phyloP scores from a whole-genome alignment of 192 early-diverging fungal species.

The Coemansia sp. region DNA sequence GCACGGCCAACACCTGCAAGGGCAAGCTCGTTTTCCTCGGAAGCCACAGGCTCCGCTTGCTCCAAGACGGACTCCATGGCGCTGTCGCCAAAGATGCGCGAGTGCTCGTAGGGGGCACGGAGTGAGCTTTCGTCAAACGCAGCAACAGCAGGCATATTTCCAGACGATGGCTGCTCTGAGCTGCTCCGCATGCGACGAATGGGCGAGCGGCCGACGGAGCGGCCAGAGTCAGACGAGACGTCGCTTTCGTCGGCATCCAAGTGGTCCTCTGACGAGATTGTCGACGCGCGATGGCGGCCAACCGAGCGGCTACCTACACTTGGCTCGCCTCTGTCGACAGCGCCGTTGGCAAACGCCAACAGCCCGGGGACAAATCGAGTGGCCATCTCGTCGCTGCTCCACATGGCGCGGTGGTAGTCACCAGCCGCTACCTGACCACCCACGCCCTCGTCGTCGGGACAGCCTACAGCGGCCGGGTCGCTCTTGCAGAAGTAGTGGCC shows the following conservation, averaged over 20 bases:
- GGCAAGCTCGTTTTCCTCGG: background rate
- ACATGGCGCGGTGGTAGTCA: constrained; percentile 17
- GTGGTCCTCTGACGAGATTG: constrained; percentile 6
- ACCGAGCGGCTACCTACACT: constrained; percentile 2
- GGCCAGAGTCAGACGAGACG: background rate
- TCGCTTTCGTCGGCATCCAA: constrained; percentile 1
- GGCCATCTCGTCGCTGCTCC: constrained; percentile 9
- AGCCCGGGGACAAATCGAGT: constrained; percentile 42
- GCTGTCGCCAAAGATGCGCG: background rate
- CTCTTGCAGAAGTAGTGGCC: constrained; percentile 34
- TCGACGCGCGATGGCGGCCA: constrained; percentile 18
- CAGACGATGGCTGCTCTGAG: constrained; percentile 1
- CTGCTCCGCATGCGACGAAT: constrained; percentile 1
- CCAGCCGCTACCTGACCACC: background rate
- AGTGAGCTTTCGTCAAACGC: background rate
- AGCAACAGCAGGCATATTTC: background rate
- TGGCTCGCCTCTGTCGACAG: background rate
- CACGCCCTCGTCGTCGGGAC: constrained; percentile 3
- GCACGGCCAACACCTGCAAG: background rate
- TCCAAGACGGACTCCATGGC: background rate
- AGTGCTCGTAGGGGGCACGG: background rate
- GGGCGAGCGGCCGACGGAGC: background rate
- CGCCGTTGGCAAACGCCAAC: constrained; percentile 23
- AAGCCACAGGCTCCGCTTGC: background rate
- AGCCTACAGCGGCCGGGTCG: constrained; percentile 5